Evolutionary conservation across 345 rosid genomes (phyloP).

Genomic region (Brassica rapa): DNA sequence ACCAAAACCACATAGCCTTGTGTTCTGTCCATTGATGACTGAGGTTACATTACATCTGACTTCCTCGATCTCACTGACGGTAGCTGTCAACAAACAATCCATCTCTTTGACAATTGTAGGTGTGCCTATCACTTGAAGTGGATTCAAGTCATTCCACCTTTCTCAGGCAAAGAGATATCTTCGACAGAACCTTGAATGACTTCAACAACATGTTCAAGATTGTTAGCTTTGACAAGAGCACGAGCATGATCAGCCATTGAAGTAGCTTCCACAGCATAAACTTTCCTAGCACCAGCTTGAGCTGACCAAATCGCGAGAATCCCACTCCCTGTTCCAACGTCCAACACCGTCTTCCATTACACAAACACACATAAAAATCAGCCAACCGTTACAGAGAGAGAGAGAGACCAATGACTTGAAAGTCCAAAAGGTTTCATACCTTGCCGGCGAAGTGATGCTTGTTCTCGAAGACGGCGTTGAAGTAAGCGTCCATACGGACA

Average conservation of each 20-base stretch:
- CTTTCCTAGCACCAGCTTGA: slow-evolving; percentile 98
- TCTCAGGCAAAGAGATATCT: slow-evolving; percentile 81
- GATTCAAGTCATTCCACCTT: slow-evolving; percentile 98
- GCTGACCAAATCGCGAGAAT: slow-evolving; percentile 99
- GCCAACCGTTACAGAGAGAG: neutral
- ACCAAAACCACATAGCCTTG: slow-evolving; percentile 75
- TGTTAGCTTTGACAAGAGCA: slow-evolving; percentile 71
- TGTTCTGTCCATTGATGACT: slow-evolving; percentile 43
- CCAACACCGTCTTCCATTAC: slow-evolving; percentile 70
- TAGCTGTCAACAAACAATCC: slow-evolving; percentile 78
- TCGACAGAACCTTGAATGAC: slow-evolving; percentile 88
- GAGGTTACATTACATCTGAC: slow-evolving; percentile 63
- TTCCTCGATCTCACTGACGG: slow-evolving; percentile 65
- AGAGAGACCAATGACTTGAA: neutral
- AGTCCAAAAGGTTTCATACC: slow-evolving; percentile 38
- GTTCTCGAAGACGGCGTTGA: slow-evolving; percentile 70
- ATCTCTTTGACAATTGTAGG: slow-evolving; percentile 73
- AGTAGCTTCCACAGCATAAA: slow-evolving; percentile 96
- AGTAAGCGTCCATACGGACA: slow-evolving; percentile 98
- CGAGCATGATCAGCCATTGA: slow-evolving; percentile 95
- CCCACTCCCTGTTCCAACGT: slow-evolving; percentile 98
- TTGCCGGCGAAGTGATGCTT: slow-evolving; percentile 82
- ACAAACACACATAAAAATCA: neutral
- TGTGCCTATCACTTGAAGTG: slow-evolving; percentile 82
- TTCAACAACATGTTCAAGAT: slow-evolving; percentile 72